phyloP scores from a whole-genome alignment of 1,139 yeast species.

The Pichia sp. region DNA sequence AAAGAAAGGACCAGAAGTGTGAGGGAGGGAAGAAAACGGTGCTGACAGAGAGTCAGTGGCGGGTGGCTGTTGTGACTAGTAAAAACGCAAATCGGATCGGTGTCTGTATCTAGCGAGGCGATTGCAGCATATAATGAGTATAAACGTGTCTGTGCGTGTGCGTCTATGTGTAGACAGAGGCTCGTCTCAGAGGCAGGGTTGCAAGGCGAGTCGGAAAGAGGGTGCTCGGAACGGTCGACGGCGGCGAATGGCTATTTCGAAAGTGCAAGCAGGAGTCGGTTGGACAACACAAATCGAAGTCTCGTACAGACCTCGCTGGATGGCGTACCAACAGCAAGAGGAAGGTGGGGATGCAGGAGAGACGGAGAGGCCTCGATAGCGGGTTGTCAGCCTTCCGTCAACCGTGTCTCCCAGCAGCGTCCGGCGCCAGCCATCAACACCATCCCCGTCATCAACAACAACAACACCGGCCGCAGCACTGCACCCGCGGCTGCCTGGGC shows the following conservation, averaged over 20 bases:
- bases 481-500: no score
- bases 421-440: not conserved
- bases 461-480: not conserved
- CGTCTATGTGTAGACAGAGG: not conserved
- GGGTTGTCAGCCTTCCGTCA: no score
- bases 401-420: not conserved
- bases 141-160: no score
- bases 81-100: not conserved
- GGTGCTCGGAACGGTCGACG: no score
- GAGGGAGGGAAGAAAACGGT: not conserved
- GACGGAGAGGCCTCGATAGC: not conserved
- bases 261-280: no score
- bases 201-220: not conserved
- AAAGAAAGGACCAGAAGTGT: not conserved
- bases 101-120: not conserved
- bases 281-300: no score
- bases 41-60: not conserved
- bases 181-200: no score
- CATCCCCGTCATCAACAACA: not conserved
- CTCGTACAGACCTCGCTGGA: no score
- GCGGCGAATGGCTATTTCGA: no score
- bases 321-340: no score
- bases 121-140: not conserved
- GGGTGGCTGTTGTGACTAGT: not conserved
- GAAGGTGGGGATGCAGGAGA: not conserved